Base-by-base conservation (phyloP, 768 basidiomycete genomes). In the Dictyophora rubrovolvata region DNA sequence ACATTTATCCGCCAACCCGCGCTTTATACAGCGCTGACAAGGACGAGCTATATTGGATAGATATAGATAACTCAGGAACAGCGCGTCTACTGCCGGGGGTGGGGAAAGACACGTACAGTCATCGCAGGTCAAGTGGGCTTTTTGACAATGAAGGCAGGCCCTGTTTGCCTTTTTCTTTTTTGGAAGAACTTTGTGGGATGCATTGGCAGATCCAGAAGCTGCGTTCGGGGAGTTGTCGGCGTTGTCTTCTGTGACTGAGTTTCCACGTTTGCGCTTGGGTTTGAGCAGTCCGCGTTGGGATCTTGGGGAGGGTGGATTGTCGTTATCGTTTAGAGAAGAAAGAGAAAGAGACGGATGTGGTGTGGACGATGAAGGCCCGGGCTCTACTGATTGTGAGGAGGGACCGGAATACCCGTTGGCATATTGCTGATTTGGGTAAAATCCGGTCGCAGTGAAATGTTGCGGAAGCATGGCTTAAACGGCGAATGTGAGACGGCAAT, bases 51-150 rank as follows among this genome's bases (percentile, higher is more conserved):
- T 28, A 28, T 21, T 66, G 54, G 56, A 59, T 62, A 34, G 62
- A 28, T 28, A 28, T 28, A 58, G 34, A 58, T 64, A 67, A 64
- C 61, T 61, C 57, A 53, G 56, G 60, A 60, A 53, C 57, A 66
- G 61, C 61, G 59, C 54, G 63, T 59, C 12, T 52, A 9, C 6
- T 21, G 55, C 42, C 48, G 53, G 35, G 35, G 8, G 12, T 47
- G 14, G 62, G 33, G 57, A 23, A 36, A 54, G 46, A 65, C 37
- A 82, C 89, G 69, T 68, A 96, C 95, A 84, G 68, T 97, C 95
- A 70, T 98, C 94, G 70, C 95, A 98, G n/a, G 95, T 98, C 64
- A 98, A 76, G 72, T 98, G 95, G 1, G 93, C 93, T 71, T 93
- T 95, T 73, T 97, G 94, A 71, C 95, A 98, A 65, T 92, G 89